phyloP scores from a whole-genome alignment of 2,329 filamentous ascomycete species.

The Microdochium nivale region DNA sequence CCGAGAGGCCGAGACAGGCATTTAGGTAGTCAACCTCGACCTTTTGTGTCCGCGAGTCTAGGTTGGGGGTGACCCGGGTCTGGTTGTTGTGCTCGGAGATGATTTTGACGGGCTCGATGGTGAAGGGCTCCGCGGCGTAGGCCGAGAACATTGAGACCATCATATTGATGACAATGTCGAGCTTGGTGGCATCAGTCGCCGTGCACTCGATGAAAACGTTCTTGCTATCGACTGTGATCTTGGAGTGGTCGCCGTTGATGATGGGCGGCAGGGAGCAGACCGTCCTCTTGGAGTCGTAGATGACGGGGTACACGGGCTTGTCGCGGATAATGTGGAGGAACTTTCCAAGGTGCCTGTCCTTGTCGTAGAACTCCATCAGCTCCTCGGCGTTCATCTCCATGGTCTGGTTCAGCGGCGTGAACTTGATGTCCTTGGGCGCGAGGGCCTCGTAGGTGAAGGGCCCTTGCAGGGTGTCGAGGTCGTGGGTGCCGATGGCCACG shows the following conservation, averaged over 20 bases:
- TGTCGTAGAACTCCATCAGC: conserved; percentile 92
- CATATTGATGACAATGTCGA: conserved; percentile 92
- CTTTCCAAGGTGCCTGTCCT: conserved; percentile 82
- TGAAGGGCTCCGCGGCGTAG: conserved; percentile 83
- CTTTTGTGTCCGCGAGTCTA: conserved; percentile 66
- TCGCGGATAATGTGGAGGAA: conserved; percentile 94
- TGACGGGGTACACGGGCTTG: conserved; percentile 88
- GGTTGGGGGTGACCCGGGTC: conserved; percentile 71
- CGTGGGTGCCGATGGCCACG: conserved; percentile 96
- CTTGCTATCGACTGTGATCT: conserved; percentile 83
- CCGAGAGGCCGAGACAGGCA: conserved; percentile 74
- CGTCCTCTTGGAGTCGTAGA: conserved; percentile 78
- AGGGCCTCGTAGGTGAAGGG: conserved; percentile 96
- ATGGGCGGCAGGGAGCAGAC: conserved; percentile 95
- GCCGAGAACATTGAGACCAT: conserved; percentile 95
- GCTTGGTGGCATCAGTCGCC: conserved; percentile 89
- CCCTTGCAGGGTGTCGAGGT: conserved; percentile 85
- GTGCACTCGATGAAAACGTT: conserved; percentile 98
- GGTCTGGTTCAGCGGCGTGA: conserved; percentile 82
- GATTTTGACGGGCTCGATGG: conserved; percentile 87
- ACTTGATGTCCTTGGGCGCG: conserved; percentile 84
- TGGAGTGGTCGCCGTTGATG: conserved; percentile 95
- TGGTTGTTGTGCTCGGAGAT: conserved; percentile 85
- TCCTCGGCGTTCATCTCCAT: conserved; percentile 81
- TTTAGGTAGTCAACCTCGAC: conserved; percentile 93